phyloP scores from a whole-genome alignment of 106 monocot genomes.

The Narthecium ossifragum region DNA sequence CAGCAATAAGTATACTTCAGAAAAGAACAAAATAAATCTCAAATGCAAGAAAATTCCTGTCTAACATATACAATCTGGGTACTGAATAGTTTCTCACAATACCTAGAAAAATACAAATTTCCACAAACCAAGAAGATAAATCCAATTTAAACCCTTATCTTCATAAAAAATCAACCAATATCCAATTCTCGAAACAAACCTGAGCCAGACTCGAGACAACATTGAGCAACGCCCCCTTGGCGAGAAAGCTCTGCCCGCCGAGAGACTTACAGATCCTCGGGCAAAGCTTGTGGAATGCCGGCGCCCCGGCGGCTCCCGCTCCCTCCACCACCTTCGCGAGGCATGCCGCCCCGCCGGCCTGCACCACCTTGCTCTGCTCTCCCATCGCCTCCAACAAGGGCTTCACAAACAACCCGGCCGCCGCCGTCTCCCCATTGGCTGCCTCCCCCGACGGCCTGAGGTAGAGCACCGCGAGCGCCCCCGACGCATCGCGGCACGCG shows the following conservation, averaged over 20 bases:
- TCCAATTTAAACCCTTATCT: too few species aligned
- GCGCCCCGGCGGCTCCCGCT: slow-evolving; percentile 8
- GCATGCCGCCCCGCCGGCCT: slow-evolving; percentile 64
- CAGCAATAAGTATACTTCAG: neutral
- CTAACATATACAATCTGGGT: too few species aligned
- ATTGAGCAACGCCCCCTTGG: slow-evolving; percentile 69
- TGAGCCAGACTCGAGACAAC: slow-evolving; percentile 70
- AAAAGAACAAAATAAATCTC: neutral
- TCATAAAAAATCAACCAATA: too few species aligned
- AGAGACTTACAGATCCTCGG: slow-evolving; percentile 81
- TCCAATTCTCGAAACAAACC: too few species aligned
- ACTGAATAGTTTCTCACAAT: too few species aligned
- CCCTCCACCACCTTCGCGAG: slow-evolving; percentile 80
- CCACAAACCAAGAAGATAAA: too few species aligned
- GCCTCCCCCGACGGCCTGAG: slow-evolving; percentile 16
- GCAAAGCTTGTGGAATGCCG: slow-evolving; percentile 60
- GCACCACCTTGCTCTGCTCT: slow-evolving; percentile 79
- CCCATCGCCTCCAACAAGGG: slow-evolving; percentile 82
- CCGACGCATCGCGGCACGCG: slow-evolving; percentile 63
- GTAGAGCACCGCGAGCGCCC: slow-evolving; percentile 61
- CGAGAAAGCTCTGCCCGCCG: slow-evolving; percentile 59
- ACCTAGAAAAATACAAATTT: too few species aligned
- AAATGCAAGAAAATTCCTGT: too few species aligned
- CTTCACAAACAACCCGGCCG: slow-evolving; percentile 64
- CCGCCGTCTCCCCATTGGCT: slow-evolving; percentile 11